Evolutionary conservation across 345 rosid species (phyloP).

Genomic region (Dipteronia dyeriana): DNA sequence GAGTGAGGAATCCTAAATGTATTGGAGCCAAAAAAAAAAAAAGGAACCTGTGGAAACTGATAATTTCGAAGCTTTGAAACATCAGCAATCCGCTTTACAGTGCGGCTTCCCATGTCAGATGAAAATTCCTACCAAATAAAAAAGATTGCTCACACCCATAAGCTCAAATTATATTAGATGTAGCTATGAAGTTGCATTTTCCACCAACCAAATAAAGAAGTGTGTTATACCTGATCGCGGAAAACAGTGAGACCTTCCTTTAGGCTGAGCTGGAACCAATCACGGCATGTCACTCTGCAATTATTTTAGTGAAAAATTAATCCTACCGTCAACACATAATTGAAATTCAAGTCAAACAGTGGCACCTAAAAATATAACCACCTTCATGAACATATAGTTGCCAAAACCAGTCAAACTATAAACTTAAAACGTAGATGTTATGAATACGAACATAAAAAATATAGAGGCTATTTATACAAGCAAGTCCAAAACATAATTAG

Average conservation of each 20-base stretch:
- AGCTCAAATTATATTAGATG: not conserved
- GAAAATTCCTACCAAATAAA: constrained; percentile 76
- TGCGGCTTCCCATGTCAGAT: constrained; percentile 98
- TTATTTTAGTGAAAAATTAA: constrained; percentile 14
- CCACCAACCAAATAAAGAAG: constrained; percentile 11
- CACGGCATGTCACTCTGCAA: constrained; percentile 96
- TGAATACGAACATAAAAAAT: not conserved
- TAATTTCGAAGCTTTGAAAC: constrained; percentile 86
- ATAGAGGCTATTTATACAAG: not conserved
- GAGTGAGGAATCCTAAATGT: not conserved
- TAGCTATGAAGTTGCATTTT: constrained; percentile 2
- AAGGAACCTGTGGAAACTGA: constrained; percentile 89
- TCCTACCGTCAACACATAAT: constrained; percentile 2
- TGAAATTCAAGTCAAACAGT: not conserved
- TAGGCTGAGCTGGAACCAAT: constrained; percentile 99
- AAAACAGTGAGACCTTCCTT: constrained; percentile 99
- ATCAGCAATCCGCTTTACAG: constrained; percentile 94
- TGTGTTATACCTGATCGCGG: constrained; percentile 74
- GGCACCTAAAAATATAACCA: not conserved
- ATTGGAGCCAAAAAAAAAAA: not conserved
- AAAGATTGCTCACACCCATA: constrained; percentile 2
- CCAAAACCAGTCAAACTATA: not conserved
- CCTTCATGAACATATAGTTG: constrained; percentile 1
- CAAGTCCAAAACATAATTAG: not conserved
- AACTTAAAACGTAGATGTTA: not conserved